Percentiles rank a stretch among this genome's conserved stretches.
Conservation (phyloP, 495 filamentous ascomycete genomes). For the Daldinia concentrica region DNA sequence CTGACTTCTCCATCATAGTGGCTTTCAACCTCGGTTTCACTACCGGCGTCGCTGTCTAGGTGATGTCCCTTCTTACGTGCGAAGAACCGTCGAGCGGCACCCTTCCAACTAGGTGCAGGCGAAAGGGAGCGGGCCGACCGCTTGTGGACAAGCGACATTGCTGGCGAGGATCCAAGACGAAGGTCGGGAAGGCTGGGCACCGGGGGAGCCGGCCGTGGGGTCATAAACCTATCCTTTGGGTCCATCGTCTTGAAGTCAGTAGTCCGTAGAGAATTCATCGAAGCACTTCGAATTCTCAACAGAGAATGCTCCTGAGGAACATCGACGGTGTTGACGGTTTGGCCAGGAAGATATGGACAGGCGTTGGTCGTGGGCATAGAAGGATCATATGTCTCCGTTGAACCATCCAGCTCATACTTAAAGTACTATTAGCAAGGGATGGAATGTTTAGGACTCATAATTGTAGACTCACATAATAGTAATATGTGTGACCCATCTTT, state of each 20-base stretch:
- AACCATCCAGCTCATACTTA: slow-evolving; percentile 82
- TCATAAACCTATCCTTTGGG: slow-evolving; percentile 77
- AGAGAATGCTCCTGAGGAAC: slow-evolving; percentile 75
- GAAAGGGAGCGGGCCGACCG: slow-evolving; percentile 59
- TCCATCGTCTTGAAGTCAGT: slow-evolving; percentile 76
- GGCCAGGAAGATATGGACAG: slow-evolving; percentile 89
- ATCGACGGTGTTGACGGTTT: slow-evolving; percentile 81
- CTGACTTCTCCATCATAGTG: slow-evolving; percentile 27
- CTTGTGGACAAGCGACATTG: slow-evolving; percentile 56
- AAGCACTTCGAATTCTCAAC: slow-evolving; percentile 59
- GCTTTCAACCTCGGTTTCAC: slow-evolving; percentile 39
- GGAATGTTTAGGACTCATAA: slow-evolving; percentile 16
- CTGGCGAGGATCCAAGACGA: slow-evolving; percentile 66
- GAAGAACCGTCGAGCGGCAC: slow-evolving; percentile 55
- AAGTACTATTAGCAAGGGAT: slow-evolving; percentile 29
- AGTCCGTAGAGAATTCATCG: slow-evolving; percentile 57
- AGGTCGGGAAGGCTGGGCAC: slow-evolving; percentile 54
- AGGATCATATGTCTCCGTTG: slow-evolving; percentile 76
- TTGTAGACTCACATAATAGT: slow-evolving; percentile 80
- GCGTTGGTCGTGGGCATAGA: slow-evolving; percentile 73
- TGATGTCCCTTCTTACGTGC: slow-evolving; percentile 43
- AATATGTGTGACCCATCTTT: slow-evolving; percentile 92
- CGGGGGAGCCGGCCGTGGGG: slow-evolving; percentile 68
- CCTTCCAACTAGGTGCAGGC: slow-evolving; percentile 56
- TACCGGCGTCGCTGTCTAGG: slow-evolving; percentile 35